A percentile compares a stretch with the other conserved stretches of the same genome.
These are phyloP conservation scores for Crithidia fasciculata DNA, from an alignment of 208 protist genomes.

Conservation along the genomic window DNA sequence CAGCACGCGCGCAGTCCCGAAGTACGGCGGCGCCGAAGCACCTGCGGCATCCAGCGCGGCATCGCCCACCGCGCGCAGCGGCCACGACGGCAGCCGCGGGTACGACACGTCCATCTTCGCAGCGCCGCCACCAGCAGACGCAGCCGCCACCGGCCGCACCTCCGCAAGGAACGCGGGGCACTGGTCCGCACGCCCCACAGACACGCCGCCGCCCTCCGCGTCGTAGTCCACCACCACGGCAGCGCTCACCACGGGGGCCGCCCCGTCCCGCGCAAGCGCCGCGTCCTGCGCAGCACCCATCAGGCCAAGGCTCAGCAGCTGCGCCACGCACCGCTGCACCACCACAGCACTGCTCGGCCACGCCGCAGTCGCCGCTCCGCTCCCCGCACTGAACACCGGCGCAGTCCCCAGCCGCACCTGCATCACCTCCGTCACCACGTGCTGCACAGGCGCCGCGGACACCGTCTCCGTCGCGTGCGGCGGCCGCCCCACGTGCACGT, in stretches of 20 bases:
- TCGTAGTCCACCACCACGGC: slow-evolving; percentile 7
- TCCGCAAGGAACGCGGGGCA: slow-evolving; percentile 10
- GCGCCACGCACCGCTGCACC: not conserved
- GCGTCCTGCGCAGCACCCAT: not conserved
- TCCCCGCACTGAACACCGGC: not conserved
- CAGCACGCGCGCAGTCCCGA: slow-evolving; percentile 13
- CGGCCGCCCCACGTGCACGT: slow-evolving; percentile 5
- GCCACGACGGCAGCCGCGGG: slow-evolving; percentile 22
- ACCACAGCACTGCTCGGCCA: slow-evolving; percentile 1
- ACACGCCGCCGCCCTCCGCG: not conserved
- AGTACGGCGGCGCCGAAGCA: slow-evolving; percentile 3
- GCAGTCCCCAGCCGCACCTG: not conserved
- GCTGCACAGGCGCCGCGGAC: not conserved
- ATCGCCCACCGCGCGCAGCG: not conserved
- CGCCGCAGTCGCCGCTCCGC: not conserved
- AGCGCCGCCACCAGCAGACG: not conserved
- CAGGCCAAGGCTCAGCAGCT: slow-evolving; percentile 6
- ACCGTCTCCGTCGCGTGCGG: not conserved
- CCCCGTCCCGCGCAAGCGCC: not conserved
- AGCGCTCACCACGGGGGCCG: not conserved
- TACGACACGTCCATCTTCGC: slow-evolving; percentile 10
- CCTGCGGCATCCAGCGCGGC: not conserved
- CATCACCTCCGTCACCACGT: slow-evolving; percentile 1
- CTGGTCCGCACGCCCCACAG: not conserved
- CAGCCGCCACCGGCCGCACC: not conserved